Conservation (phyloP, 2,329 filamentous ascomycete genomes). For the Fusarium lyarnte region DNA sequence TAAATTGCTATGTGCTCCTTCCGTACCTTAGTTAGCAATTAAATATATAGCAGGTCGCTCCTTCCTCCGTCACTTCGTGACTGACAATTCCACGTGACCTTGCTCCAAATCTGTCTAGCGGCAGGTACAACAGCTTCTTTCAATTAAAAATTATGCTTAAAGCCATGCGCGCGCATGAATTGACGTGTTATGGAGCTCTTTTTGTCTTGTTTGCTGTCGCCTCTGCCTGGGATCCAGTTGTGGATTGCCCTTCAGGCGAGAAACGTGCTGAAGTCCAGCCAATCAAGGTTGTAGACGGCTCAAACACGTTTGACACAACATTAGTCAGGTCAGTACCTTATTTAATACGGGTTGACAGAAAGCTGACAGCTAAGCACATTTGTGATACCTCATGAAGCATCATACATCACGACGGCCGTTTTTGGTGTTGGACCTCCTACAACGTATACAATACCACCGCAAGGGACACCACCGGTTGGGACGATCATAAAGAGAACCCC, state of each 20-base stretch:
- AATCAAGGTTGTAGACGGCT: constrained; percentile 6
- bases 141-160: not conserved
- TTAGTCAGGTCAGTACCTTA: not conserved
- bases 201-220: not conserved
- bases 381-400: not conserved
- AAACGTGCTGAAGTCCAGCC: constrained; percentile 1
- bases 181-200: not conserved
- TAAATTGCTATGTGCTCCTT: fast-evolving
- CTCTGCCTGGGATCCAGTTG: not conserved
- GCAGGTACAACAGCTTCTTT: not conserved
- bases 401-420: not conserved
- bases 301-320: constrained; percentile 2
- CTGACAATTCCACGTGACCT: not conserved
- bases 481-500: not conserved
- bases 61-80: not conserved
- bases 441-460: not conserved
- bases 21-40: not conserved
- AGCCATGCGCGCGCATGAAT: not conserved
- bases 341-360: fast-evolving
- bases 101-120: not conserved
- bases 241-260: not conserved
- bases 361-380: not conserved
- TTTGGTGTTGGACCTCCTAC: not conserved
- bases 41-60: not conserved
- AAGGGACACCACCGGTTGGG: constrained; percentile 3